phyloP scores from a whole-genome alignment of 2,329 filamentous ascomycete genomes.

The Aspergillus proliferans region DNA sequence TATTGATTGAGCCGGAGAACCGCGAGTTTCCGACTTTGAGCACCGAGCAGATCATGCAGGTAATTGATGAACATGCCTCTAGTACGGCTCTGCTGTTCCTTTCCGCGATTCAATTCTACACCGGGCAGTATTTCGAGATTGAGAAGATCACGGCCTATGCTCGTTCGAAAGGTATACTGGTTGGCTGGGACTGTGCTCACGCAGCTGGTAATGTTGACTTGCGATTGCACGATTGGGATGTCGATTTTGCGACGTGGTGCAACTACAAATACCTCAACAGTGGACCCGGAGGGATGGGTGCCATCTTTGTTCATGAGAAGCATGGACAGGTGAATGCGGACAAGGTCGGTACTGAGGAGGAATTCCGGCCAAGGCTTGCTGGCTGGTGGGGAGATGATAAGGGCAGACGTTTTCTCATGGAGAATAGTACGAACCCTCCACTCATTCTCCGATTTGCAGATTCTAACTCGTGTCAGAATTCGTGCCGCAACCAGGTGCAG shows the following conservation, averaged over 20 bases:
- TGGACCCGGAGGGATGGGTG: conserved; percentile 74
- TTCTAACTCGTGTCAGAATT: conserved; percentile 46
- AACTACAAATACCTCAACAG: conserved; percentile 92
- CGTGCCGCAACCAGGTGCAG: conserved; percentile 68
- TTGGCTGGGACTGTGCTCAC: conserved; percentile 87
- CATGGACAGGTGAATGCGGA: conserved; percentile 49
- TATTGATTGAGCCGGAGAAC: conserved; percentile 63
- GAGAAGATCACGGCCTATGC: conserved; percentile 71
- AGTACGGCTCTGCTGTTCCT: conserved; percentile 71
- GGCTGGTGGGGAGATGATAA: conserved; percentile 90
- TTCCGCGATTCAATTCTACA: conserved; percentile 88
- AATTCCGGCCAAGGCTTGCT: conserved; percentile 61
- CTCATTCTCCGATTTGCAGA: not conserved
- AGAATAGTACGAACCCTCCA: conserved; percentile 47
- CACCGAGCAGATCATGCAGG: conserved; percentile 63
- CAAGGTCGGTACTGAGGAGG: conserved; percentile 31
- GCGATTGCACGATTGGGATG: conserved; percentile 76
- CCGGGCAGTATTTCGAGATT: conserved; percentile 82
- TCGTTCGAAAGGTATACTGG: conserved; percentile 60
- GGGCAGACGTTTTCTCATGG: conserved; percentile 71
- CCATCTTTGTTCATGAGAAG: conserved; percentile 70
- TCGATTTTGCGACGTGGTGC: conserved; percentile 90
- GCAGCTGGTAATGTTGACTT: conserved; percentile 78
- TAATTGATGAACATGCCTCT: conserved; percentile 68
- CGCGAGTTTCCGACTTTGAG: conserved; percentile 52